phyloP scores from a whole-genome alignment of 805 yeast genomes.

The Priceomyces castillae region DNA sequence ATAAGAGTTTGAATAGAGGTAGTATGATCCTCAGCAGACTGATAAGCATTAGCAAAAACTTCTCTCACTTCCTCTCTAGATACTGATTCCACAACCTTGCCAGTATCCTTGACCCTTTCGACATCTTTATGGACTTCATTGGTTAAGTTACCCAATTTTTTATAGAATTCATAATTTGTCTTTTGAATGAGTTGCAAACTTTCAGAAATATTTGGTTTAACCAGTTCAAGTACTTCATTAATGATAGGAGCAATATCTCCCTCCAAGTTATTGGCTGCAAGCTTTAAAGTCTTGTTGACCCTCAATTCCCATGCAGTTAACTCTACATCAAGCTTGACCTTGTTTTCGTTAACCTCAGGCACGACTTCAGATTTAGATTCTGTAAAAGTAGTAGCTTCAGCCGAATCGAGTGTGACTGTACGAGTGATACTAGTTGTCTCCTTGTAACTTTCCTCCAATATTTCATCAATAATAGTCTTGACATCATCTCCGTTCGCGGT shows the following conservation, averaged over 20 bases:
- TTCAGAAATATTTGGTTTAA: conserved; percentile 24
- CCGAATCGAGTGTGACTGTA: conserved; percentile 13
- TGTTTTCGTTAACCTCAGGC: conserved; percentile 1
- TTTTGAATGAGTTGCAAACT: conserved; percentile 28
- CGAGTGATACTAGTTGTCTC: conserved; percentile 15
- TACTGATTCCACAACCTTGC: conserved; percentile 13
- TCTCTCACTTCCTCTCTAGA: conserved; percentile 38
- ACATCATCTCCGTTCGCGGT: conserved; percentile 17
- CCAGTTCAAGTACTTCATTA: conserved; percentile 19
- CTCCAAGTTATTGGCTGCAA: conserved; percentile 32
- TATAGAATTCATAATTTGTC: conserved; percentile 28
- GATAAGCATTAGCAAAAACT: conserved; percentile 23
- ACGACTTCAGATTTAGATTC: background rate
- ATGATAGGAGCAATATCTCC: conserved; percentile 30
- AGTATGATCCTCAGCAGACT: conserved; percentile 20
- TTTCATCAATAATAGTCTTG: conserved; percentile 21
- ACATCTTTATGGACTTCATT: conserved; percentile 32
- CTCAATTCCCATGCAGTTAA: conserved; percentile 31
- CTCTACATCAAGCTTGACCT: conserved; percentile 26
- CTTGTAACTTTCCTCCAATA: conserved; percentile 3
- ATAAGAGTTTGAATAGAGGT: conserved; percentile 23
- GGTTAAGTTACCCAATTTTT: conserved; percentile 28
- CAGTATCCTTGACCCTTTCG: conserved; percentile 24
- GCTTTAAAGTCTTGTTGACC: conserved; percentile 31
- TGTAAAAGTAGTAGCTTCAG: background rate